A percentile compares a stretch with the other conserved stretches of the same genome.
Conservation (phyloP, 495 filamentous ascomycete genomes). For the Penicillium psychrofluorescens region DNA sequence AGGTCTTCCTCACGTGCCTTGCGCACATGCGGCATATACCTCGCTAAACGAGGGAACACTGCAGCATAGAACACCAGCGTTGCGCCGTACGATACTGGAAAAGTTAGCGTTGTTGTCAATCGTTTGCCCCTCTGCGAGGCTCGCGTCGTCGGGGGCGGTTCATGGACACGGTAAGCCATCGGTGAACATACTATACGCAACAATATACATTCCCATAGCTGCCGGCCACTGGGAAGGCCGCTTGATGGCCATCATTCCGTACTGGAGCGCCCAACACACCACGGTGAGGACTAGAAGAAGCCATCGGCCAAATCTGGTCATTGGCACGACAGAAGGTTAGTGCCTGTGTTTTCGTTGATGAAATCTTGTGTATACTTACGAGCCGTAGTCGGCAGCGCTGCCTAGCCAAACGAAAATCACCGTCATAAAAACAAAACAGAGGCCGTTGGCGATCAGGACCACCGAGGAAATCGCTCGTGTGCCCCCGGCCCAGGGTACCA, state of each 20-base stretch:
- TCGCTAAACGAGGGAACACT: slow-evolving; percentile 37
- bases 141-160: no score
- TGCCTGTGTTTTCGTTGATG: no score
- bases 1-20: slow-evolving; percentile 41
- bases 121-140: no score
- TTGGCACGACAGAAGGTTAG: no score
- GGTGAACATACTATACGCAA: slow-evolving; percentile 21
- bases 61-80: slow-evolving; percentile 45
- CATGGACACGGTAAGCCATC: no score
- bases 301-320: slow-evolving; percentile 34
- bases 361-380: not conserved
- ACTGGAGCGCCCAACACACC: slow-evolving; percentile 42
- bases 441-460: slow-evolving; percentile 41
- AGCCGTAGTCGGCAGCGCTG: slow-evolving; percentile 43
- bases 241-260: slow-evolving; percentile 37
- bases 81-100: slow-evolving; percentile 32
- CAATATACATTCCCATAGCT: slow-evolving; percentile 42
- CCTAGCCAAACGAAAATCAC: slow-evolving; percentile 43
- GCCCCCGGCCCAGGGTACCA: slow-evolving; percentile 39
- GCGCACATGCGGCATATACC: slow-evolving; percentile 41
- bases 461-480: slow-evolving; percentile 38
- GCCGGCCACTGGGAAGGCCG: slow-evolving; percentile 39
- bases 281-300: slow-evolving; percentile 38
- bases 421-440: slow-evolving; percentile 45
- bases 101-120: no score